A percentile compares a stretch with the other conserved stretches of the same genome.
These are phyloP conservation scores for Hanseniaspora mollemarum DNA, from an alignment of 805 yeast species.

Conservation along the genomic window DNA sequence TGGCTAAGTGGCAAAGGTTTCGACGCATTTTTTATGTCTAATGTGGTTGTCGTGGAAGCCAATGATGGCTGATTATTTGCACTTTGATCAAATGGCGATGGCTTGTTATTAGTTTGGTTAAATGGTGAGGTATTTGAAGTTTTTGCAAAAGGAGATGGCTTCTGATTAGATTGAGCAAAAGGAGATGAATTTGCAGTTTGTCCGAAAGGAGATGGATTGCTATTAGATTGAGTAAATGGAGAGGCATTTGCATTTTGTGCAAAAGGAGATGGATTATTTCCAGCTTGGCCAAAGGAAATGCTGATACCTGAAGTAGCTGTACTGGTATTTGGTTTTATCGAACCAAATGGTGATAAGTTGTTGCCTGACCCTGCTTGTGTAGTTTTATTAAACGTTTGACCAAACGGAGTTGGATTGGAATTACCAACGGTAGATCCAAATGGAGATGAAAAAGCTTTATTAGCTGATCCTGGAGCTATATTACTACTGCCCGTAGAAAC, in stretches of 20 bases:
- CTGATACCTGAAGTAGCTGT: no score
- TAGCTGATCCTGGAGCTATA: background rate
- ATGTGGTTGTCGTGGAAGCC: background rate
- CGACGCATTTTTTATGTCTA: no score
- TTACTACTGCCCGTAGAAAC: background rate
- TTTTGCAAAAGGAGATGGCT: background rate
- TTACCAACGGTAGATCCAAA: background rate
- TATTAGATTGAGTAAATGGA: background rate
- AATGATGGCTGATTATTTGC: background rate
- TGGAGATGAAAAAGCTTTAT: background rate
- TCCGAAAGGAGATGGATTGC: background rate
- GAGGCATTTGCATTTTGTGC: no score
- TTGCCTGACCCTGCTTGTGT: no score
- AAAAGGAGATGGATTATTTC: no score
- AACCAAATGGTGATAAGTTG: no score
- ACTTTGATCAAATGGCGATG: background rate
- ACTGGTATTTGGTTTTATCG: no score
- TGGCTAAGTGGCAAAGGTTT: background rate
- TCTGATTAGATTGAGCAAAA: background rate
- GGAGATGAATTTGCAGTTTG: slow-evolving; percentile 1
- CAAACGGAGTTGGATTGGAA: background rate
- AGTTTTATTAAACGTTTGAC: no score
- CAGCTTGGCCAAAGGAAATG: no score
- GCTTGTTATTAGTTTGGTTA: background rate
- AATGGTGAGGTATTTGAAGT: no score